These are phyloP conservation scores for Termitomyces sp. DNA, from an alignment of 768 basidiomycete genomes.

Conservation along the genomic window DNA sequence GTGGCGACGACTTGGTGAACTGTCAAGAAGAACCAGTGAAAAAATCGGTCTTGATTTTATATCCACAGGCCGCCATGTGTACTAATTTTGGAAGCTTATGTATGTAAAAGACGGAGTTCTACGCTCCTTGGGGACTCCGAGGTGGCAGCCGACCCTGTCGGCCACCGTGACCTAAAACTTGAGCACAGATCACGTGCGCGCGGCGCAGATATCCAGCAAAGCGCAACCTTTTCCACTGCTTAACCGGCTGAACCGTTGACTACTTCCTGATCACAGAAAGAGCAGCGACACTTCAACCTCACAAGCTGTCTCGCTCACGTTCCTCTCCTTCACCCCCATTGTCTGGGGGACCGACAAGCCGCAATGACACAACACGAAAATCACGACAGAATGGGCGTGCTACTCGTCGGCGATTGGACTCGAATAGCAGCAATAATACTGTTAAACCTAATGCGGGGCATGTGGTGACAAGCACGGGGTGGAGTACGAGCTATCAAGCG, in stretches of 20 bases:
- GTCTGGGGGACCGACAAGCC: slow-evolving; percentile 44
- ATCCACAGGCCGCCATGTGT: not conserved
- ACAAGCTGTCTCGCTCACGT: slow-evolving; percentile 74
- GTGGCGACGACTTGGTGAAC: not conserved
- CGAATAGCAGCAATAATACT: slow-evolving; percentile 18
- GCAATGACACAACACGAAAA: slow-evolving; percentile 40
- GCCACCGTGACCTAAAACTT: not conserved
- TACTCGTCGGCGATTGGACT: slow-evolving; percentile 30
- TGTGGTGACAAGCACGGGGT: slow-evolving; percentile 38
- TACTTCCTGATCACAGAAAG: not conserved
- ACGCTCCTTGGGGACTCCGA: no score
- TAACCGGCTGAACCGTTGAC: not conserved
- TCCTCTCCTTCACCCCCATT: slow-evolving; percentile 74
- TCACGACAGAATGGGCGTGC: slow-evolving; percentile 25
- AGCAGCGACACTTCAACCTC: slow-evolving; percentile 9
- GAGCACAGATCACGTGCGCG: slow-evolving; percentile 7
- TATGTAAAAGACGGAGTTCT: not conserved
- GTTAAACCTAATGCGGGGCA: slow-evolving; percentile 17
- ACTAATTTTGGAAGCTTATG: not conserved
- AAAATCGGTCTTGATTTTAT: slow-evolving; percentile 8
- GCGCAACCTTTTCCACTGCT: not conserved
- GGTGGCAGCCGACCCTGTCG: no score
- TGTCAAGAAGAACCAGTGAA: not conserved
- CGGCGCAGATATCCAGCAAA: not conserved
- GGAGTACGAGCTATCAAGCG: slow-evolving; percentile 86